A percentile compares a stretch with the other conserved stretches of the same genome.
These are phyloP conservation scores for Teunomyces pallodes DNA, from an alignment of 805 yeast species.

Conservation along the genomic window DNA sequence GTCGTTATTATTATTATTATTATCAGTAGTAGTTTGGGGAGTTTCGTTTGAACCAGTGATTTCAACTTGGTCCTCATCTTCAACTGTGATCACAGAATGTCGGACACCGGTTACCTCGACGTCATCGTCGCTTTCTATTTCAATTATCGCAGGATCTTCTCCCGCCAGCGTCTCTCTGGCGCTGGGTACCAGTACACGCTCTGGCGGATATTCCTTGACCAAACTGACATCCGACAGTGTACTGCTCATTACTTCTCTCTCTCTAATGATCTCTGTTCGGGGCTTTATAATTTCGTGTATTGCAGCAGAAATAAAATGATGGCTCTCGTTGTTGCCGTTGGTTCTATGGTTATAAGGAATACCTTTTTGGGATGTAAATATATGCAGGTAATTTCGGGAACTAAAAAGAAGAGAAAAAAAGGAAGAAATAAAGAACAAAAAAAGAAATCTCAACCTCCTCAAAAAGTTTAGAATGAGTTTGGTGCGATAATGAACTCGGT, in stretches of 20 bases:
- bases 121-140: constrained; percentile 6
- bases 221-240: neutral
- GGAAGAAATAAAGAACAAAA: neutral
- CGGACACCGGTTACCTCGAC: constrained; percentile 1
- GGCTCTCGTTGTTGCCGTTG: neutral
- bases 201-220: neutral
- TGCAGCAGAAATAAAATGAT: too few relatives aligned
- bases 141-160: neutral
- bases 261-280: neutral
- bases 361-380: neutral
- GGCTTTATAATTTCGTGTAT: too few relatives aligned
- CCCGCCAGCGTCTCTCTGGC: neutral
- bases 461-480: too few relatives aligned
- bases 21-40: too few relatives aligned
- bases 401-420: neutral
- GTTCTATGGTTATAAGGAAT: neutral
- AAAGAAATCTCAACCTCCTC: neutral
- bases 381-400: neutral
- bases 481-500: too few relatives aligned
- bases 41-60: constrained; percentile 7
- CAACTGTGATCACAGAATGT: neutral
- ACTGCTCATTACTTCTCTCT: neutral
- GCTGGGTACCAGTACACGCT: neutral
- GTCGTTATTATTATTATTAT: neutral
- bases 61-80: constrained; percentile 6